phyloP scores from a whole-genome alignment of 805 yeast genomes.

The Yamadazyma sp. region DNA sequence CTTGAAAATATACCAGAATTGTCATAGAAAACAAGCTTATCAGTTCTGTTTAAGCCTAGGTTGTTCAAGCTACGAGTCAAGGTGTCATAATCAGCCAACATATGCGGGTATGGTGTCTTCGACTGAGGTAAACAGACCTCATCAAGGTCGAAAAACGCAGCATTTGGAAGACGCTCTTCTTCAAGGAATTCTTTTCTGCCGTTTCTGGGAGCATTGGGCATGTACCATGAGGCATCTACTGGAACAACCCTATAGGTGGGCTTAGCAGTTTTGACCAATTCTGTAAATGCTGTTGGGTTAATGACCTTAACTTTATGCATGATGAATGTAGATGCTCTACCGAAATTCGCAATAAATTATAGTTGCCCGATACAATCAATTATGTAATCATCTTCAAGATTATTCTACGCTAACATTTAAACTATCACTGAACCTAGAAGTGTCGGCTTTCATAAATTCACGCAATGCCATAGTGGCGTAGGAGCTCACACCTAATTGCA shows the following conservation, averaged over 20 bases:
- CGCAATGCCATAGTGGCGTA: conserved; percentile 98
- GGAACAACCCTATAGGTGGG: conserved; percentile 45
- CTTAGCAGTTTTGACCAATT: conserved; percentile 13
- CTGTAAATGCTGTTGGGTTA: conserved; percentile 9
- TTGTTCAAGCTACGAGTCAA: conserved; percentile 55
- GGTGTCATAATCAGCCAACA: conserved; percentile 66
- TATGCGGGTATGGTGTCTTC: conserved; percentile 76
- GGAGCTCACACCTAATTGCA: conserved; percentile 81
- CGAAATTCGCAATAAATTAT: not conserved
- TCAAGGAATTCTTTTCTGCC: conserved; percentile 56
- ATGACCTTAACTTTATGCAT: conserved; percentile 12
- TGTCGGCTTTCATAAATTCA: conserved; percentile 80
- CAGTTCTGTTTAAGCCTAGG: conserved; percentile 56
- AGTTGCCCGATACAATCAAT: not conserved
- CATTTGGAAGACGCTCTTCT: conserved; percentile 57
- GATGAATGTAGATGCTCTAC: not conserved
- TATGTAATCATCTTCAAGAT: not conserved
- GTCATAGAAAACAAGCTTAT: conserved; percentile 79
- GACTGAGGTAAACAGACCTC: conserved; percentile 52
- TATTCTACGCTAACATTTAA: conserved; percentile 14
- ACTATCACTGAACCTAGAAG: conserved; percentile 41
- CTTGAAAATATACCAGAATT: conserved; percentile 80
- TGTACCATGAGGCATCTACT: conserved; percentile 89
- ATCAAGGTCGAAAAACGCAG: conserved; percentile 81
- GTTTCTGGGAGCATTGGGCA: conserved; percentile 70